A percentile compares a stretch with the other conserved stretches of the same genome.
These are phyloP conservation scores for Amanita exitialis DNA, from an alignment of 768 basidiomycete genomes.

Conservation along the genomic window DNA sequence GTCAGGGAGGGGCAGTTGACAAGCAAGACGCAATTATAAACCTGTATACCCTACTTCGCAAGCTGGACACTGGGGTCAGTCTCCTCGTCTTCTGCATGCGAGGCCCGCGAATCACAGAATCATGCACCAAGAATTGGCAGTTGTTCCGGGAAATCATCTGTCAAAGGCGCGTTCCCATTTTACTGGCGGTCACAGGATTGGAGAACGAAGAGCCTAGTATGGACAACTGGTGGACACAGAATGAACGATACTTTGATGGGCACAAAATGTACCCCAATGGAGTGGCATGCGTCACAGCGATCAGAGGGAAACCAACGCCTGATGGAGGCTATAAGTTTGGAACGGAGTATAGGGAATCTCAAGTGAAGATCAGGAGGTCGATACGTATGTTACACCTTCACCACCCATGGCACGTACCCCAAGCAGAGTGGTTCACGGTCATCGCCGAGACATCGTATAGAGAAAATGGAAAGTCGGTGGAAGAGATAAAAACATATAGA, in stretches of 20 bases:
- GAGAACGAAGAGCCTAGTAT: conserved; percentile 18
- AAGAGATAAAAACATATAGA: conserved; percentile 6
- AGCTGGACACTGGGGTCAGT: conserved; percentile 23
- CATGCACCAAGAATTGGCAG: conserved; percentile 24
- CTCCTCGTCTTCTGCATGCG: conserved; percentile 31
- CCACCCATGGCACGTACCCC: conserved; percentile 8
- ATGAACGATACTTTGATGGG: conserved; percentile 17
- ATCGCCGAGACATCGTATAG: conserved; percentile 10
- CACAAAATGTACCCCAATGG: conserved; percentile 21
- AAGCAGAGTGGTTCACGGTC: conserved; percentile 9
- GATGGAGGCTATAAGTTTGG: conserved; percentile 10
- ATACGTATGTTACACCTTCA: conserved; percentile 2
- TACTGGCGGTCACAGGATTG: conserved; percentile 28
- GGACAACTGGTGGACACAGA: conserved; percentile 12
- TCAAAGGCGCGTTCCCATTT: conserved; percentile 24
- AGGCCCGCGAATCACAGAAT: conserved; percentile 24
- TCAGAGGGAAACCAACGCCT: conserved; percentile 12
- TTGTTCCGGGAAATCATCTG: conserved; percentile 31
- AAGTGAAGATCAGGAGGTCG: conserved; percentile 12
- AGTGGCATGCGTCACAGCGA: conserved; percentile 29
- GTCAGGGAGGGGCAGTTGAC: conserved; percentile 12
- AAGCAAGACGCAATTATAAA: conserved; percentile 13
- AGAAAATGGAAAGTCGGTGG: background rate
- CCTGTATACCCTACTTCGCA: conserved; percentile 20
- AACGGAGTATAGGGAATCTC: conserved; percentile 23